These are phyloP conservation scores for Polytrichum commune DNA, from an alignment of 225 moss, liverwort and hornwort genomes.

Conservation along the genomic window DNA sequence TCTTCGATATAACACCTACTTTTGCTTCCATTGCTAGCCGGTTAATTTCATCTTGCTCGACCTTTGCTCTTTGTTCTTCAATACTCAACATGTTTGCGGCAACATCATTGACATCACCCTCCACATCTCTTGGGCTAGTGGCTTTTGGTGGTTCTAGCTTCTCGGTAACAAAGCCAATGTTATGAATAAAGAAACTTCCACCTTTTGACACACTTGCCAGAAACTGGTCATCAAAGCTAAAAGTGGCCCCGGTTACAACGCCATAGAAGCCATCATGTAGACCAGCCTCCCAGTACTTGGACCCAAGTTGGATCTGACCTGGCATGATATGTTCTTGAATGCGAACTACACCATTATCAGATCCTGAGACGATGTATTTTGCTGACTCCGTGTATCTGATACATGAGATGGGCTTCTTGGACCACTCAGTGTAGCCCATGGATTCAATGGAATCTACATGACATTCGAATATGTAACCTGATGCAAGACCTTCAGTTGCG, in stretches of 20 bases:
- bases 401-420: slow-evolving; percentile 53
- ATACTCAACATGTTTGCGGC: slow-evolving; percentile 67
- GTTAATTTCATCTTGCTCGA: slow-evolving; percentile 82
- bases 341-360: slow-evolving; percentile 89
- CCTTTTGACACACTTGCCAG: slow-evolving; percentile 85
- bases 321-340: slow-evolving; percentile 74
- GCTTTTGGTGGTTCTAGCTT: slow-evolving; percentile 35
- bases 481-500: slow-evolving; percentile 74
- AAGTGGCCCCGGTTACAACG: slow-evolving; percentile 73
- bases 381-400: slow-evolving; percentile 72
- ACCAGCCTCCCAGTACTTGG: slow-evolving; percentile 88
- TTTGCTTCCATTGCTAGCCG: slow-evolving; percentile 77
- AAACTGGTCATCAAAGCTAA: slow-evolving; percentile 85
- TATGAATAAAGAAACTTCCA: slow-evolving; percentile 86
- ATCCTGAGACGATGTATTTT: slow-evolving; percentile 74
- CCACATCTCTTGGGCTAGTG: slow-evolving; percentile 37
- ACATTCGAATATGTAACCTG: slow-evolving; percentile 88
- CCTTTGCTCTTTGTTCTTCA: slow-evolving; percentile 82
- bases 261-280: slow-evolving; percentile 95
- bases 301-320: slow-evolving; percentile 65
- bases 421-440: slow-evolving; percentile 73
- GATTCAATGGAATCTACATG: slow-evolving; percentile 55
- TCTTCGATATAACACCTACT: slow-evolving; percentile 52
- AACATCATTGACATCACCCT: slow-evolving; percentile 57
- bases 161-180: slow-evolving; percentile 52